Percentiles rank a stretch among this genome's conserved stretches.
Evolutionary conservation across 768 basidiomycete species (phyloP).

Genomic region (Tubosaeta sp.): DNA sequence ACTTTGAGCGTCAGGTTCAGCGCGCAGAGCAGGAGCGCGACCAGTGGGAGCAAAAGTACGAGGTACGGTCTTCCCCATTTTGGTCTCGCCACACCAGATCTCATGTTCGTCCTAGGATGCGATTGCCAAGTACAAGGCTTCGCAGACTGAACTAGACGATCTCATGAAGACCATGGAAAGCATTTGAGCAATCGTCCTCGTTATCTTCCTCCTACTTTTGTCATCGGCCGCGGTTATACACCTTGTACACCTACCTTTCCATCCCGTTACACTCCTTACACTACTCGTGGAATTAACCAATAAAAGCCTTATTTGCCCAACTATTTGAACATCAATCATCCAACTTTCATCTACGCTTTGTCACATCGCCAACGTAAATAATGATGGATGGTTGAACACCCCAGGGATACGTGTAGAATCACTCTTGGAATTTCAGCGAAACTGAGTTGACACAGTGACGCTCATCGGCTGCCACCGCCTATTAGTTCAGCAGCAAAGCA

Average conservation of each 20-base stretch:
- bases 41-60: slow-evolving; percentile 90
- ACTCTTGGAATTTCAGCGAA: slow-evolving; percentile 66
- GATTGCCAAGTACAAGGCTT: slow-evolving; percentile 60
- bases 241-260: slow-evolving; percentile 19
- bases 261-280: slow-evolving; percentile 21
- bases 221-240: slow-evolving; percentile 16
- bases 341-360: background rate
- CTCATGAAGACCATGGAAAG: slow-evolving; percentile 73
- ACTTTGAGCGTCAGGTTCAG: slow-evolving; percentile 90
- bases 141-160: slow-evolving; percentile 81
- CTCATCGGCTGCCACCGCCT: slow-evolving; percentile 55
- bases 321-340: background rate
- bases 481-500: background rate
- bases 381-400: background rate
- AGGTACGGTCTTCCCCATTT: slow-evolving; percentile 48
- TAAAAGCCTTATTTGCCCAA: slow-evolving; percentile 2
- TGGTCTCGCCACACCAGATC: background rate
- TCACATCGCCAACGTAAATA: background rate
- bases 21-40: slow-evolving; percentile 90
- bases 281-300: slow-evolving; percentile 17
- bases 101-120: slow-evolving; percentile 52
- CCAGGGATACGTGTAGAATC: background rate
- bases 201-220: slow-evolving; percentile 3
- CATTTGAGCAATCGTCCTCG: slow-evolving; percentile 38
- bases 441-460: slow-evolving; percentile 90